Evolutionary conservation across 23 red algal genomes (phyloP).

Genomic region (Agarophyton chilense): DNA sequence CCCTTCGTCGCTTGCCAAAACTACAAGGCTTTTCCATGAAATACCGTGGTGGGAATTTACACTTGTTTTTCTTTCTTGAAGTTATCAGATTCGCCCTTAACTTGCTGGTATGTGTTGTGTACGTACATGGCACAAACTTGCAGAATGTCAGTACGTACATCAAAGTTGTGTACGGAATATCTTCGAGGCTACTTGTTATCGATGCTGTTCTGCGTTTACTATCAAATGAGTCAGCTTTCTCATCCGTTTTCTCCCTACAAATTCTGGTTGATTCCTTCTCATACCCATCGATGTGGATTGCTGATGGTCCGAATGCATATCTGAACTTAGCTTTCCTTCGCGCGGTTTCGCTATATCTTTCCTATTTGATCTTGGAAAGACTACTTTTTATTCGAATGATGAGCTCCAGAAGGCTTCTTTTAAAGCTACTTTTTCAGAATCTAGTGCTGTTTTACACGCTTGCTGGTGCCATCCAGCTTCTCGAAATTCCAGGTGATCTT

Average conservation of each 20-base stretch:
- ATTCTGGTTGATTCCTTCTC: slow-evolving; percentile 49
- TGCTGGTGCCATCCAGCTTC: slow-evolving; percentile 65
- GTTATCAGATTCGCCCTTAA: slow-evolving; percentile 43
- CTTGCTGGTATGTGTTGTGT: slow-evolving; percentile 38
- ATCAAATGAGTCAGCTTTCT: slow-evolving; percentile 46
- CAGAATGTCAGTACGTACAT: slow-evolving; percentile 47
- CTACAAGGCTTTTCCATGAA: slow-evolving; percentile 4
- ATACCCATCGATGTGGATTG: slow-evolving; percentile 61
- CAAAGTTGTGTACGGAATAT: slow-evolving; percentile 36
- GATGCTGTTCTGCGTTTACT: slow-evolving; percentile 41
- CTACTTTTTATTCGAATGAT: slow-evolving; percentile 42
- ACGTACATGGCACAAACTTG: slow-evolving; percentile 64
- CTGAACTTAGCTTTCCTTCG: slow-evolving; percentile 75
- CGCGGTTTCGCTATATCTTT: slow-evolving; percentile 28
- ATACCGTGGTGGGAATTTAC: slow-evolving; percentile 40
- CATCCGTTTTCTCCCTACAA: slow-evolving; percentile 28
- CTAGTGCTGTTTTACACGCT: slow-evolving; percentile 69
- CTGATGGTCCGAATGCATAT: slow-evolving; percentile 39
- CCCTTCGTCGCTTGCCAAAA: background rate
- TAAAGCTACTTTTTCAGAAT: slow-evolving; percentile 44
- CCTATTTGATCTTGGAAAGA: slow-evolving; percentile 36
- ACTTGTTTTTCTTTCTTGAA: slow-evolving; percentile 46
- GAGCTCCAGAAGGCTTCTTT: slow-evolving; percentile 57
- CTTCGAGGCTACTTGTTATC: slow-evolving; percentile 5
- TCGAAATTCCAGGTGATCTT: slow-evolving; percentile 70